Evolutionary conservation across 306 rosid species (phyloP), one percentile per base, ranked within the genome.

Genomic region (Ammopiptanthus mongolicus): DNA sequence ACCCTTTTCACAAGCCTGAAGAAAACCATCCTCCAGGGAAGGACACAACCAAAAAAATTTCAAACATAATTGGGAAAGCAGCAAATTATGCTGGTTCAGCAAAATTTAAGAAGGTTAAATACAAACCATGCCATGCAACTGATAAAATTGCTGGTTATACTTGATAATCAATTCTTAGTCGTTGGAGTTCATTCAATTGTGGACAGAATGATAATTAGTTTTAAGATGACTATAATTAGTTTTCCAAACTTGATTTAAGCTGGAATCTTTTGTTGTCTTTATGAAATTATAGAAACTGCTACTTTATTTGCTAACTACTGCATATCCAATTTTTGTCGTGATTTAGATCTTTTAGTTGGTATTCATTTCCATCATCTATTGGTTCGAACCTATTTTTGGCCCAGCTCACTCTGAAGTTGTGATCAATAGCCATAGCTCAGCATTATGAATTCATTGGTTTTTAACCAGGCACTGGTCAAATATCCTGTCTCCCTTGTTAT

Each of bases 1-100:
- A 84, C 80, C 97, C 97, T 71, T 88, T 90, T 41, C 78, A 92
- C 82, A 96, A 92, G 84, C 98, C 99, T 48, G 97, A 92, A 85
- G 99, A 96, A 85, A 89, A 89, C 77, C 92, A 90, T 87, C 96
- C 93, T 66, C 98, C 96, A 13, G 99, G 99, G 84, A 92, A 92
- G 87, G 99, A 96, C 85, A 79, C 92, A 13, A 85, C 93, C 36
- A 96, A 92, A 87, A 96, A 87, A 85, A 89, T 92, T 80, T 89
- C 99, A 2, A 92, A 92, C 84, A 84, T 96, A 11, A 92, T 96
- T 33, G 98, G 99, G 55, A 87, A 84, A 84, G 97, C 97, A 81
- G 91, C 96, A 78, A 86, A 86, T 14, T 89, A 89, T 81, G 99
- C 96, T 74, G 90, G 91, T 79, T 92, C 97, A 4, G 91, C 91